Conservation (phyloP, 192 early-diverging fungal species). For the Backusella luteola region DNA sequence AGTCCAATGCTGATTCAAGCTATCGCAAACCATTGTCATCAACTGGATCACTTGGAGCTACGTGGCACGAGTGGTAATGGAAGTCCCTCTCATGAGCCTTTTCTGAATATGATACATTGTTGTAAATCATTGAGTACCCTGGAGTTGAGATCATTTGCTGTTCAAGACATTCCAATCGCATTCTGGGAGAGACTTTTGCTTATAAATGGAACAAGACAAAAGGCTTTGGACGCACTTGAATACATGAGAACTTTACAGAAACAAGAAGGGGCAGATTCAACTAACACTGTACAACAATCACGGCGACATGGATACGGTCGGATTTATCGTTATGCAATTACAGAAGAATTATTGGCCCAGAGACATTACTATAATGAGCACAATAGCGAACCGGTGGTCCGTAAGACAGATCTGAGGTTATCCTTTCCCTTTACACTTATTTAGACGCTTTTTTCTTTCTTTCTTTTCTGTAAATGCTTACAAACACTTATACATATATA, state of each 20-base stretch:
- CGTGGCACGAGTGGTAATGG: not conserved
- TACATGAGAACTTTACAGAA: not conserved
- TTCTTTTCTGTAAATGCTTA: not conserved
- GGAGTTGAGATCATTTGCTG: not conserved
- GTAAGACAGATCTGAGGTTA: not conserved
- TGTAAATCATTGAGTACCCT: not conserved
- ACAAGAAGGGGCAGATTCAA: not conserved
- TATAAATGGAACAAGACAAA: not conserved
- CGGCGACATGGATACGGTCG: not conserved
- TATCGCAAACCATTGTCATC: not conserved
- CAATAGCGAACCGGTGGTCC: not conserved
- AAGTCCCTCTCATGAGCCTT: not conserved
- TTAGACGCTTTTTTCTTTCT: not conserved
- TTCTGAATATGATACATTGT: not conserved
- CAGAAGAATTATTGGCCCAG: not conserved
- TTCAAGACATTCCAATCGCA: not conserved
- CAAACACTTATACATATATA: not conserved
- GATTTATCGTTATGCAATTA: not conserved
- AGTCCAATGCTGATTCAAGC: not conserved
- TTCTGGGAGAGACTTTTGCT: not conserved
- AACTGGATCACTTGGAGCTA: not conserved
- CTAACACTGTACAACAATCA: not conserved
- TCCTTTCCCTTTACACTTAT: not conserved
- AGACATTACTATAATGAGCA: not conserved
- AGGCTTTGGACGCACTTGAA: not conserved